Conservation (phyloP, 2,329 filamentous ascomycete genomes). For the Akanthomyces uredinophilus region DNA sequence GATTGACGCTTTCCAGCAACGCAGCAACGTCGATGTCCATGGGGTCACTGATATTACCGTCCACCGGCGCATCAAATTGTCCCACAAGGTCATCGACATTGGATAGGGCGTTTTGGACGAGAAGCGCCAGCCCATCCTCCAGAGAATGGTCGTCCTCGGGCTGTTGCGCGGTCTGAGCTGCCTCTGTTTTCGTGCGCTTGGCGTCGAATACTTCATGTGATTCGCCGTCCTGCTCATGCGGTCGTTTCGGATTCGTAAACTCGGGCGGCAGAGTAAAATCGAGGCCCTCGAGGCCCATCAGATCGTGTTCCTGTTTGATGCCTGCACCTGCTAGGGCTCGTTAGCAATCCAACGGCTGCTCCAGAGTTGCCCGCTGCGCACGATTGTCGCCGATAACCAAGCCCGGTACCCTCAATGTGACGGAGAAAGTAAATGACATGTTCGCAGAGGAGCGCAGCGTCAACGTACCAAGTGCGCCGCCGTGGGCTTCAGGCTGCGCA, state of each 20-base stretch:
- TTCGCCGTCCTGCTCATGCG: slow-evolving; percentile 28
- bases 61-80: slow-evolving; percentile 25
- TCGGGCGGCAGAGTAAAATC: slow-evolving; percentile 33
- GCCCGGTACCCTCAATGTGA: neutral
- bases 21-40: slow-evolving; percentile 31
- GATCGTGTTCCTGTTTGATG: slow-evolving; percentile 36
- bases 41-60: slow-evolving; percentile 23
- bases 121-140: slow-evolving; percentile 32
- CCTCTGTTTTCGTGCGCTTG: slow-evolving; percentile 12
- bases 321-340: slow-evolving; percentile 21
- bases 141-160: slow-evolving; percentile 20
- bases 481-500: slow-evolving; percentile 31
- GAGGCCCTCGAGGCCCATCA: slow-evolving; percentile 27
- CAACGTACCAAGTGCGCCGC: slow-evolving; percentile 33
- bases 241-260: slow-evolving; percentile 31
- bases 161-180: neutral
- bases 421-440: neutral
- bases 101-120: slow-evolving; percentile 37
- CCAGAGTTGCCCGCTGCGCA: neutral
- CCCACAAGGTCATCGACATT: slow-evolving; percentile 34
- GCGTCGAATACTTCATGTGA: slow-evolving; percentile 21
- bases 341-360: slow-evolving; percentile 20
- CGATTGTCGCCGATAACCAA: neutral
- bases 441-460: neutral
- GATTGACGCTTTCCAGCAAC: slow-evolving; percentile 25